Evolutionary conservation across 164 flowering plant species (phyloP), one percentile per base, ranked within the genome.

Genomic region (Piper betle): DNA sequence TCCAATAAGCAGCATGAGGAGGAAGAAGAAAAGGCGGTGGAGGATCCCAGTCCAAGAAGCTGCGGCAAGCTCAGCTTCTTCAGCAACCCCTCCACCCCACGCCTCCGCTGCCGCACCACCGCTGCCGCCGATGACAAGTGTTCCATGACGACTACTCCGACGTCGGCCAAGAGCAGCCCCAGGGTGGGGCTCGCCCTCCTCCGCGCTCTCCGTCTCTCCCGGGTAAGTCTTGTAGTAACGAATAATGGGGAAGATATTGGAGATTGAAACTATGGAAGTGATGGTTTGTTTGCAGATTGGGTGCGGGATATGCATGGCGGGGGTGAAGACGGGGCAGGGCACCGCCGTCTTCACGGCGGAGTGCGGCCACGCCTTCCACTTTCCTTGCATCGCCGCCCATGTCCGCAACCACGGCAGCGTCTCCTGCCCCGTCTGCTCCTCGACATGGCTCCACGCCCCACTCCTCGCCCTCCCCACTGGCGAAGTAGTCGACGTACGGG

Each of bases 301-400:
- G 61, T 93, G 98, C 64, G 98, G 97, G 62, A 74, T 90, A 12
- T 93, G 97, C 67, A 57, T 73, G 69, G 88, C 82, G 68, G 90
- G 88, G 68, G 84, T 88, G 76, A 90, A 88, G 74, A 79, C 84
- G 0, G 94, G 96, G 6, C 94, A 86, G 61, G 92, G 96, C 18
- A 90, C 78, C 54, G 96, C 97, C 55, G 88, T 93, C 4, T 93
- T 80, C 82, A 93, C 96, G 4, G 95, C 96, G 0, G 96, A 90
- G 61, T 93, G 99, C 68, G 71, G 83, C 0, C 99, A 93, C 62
- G 74, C 89, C 4, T 93, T 90, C 60, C 97, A 93, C 58, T 93
- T 93, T 63, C 91, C 96, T 3, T 93, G 99, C 78, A 84, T 93
- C 16, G 85, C 96, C 0, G 64, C 83, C 0, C 84, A 86, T 63